Evolutionary conservation across 2,329 filamentous ascomycete species (phyloP).

Genomic region (Penicillium digitatum): DNA sequence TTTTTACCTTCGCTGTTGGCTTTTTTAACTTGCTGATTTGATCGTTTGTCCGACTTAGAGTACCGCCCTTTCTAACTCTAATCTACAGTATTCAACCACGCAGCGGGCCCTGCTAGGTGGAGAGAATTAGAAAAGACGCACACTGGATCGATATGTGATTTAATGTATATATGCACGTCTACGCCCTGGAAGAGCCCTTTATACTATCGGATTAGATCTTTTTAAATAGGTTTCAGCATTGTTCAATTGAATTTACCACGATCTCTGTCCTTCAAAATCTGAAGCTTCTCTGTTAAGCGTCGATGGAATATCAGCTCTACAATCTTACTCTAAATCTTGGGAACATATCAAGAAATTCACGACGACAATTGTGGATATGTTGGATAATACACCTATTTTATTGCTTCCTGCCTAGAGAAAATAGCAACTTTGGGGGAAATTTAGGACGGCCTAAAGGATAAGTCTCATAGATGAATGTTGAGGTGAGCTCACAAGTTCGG

Average conservation of each 20-base stretch:
- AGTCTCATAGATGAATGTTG: background rate
- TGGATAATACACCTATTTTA: too few species aligned
- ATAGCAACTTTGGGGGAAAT: too few species aligned
- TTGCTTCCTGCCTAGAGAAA: too few species aligned
- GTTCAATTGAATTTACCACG: background rate
- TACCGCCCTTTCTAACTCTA: background rate
- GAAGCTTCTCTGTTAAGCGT: background rate
- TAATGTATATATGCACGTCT: background rate
- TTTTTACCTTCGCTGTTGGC: background rate
- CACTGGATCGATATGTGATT: background rate
- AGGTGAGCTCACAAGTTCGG: background rate
- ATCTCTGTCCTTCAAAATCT: background rate
- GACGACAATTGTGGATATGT: too few species aligned
- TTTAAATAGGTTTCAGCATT: background rate
- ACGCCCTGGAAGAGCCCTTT: background rate
- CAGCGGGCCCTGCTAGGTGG: background rate
- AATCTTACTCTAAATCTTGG: too few species aligned
- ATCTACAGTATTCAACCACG: background rate
- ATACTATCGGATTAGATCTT: background rate
- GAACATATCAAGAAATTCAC: too few species aligned
- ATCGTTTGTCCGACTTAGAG: background rate
- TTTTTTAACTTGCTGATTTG: background rate
- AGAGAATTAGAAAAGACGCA: background rate
- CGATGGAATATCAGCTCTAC: too few species aligned
- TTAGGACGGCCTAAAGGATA: background rate